These are phyloP conservation scores for Daldinia vernicosa DNA, from an alignment of 495 filamentous ascomycete genomes.

Conservation along the genomic window DNA sequence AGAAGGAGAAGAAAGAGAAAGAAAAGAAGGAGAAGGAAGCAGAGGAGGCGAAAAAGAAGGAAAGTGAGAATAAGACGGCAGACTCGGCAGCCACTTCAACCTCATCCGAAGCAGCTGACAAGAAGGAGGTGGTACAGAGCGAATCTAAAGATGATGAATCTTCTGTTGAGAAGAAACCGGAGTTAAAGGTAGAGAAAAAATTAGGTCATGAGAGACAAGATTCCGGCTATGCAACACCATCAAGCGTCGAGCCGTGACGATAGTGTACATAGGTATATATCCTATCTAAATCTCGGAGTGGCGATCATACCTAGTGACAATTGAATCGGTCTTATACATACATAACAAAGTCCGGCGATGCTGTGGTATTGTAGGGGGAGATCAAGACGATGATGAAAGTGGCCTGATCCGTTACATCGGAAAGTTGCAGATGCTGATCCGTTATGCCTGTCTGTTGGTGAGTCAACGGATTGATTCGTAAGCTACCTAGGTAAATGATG, in stretches of 20 bases:
- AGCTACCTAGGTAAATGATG: not conserved
- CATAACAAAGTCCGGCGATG: not conserved
- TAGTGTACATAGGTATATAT: not conserved
- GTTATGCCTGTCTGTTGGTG: not conserved
- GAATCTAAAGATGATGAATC: conserved; percentile 22
- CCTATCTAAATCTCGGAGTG: not conserved
- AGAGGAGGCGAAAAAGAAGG: conserved; percentile 41
- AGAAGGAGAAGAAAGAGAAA: conserved; percentile 45
- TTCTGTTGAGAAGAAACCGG: conserved; percentile 21
- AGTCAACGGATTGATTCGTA: not conserved
- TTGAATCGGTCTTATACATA: not conserved
- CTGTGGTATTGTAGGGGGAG: not conserved
- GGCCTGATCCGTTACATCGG: not conserved
- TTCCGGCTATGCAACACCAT: conserved; percentile 42
- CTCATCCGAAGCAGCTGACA: conserved; percentile 11
- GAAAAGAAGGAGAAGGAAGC: conserved; percentile 41
- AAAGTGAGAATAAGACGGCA: conserved; percentile 41
- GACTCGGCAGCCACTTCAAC: conserved; percentile 8
- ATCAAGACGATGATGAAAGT: not conserved
- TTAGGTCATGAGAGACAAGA: conserved; percentile 34
- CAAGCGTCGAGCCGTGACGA: conserved; percentile 33
- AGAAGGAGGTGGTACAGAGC: conserved; percentile 20
- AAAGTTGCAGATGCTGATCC: not conserved
- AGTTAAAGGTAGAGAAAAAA: conserved; percentile 27
- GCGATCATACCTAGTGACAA: not conserved